phyloP scores from a whole-genome alignment of 306 rosid genomes.

The Alnus rubra region DNA sequence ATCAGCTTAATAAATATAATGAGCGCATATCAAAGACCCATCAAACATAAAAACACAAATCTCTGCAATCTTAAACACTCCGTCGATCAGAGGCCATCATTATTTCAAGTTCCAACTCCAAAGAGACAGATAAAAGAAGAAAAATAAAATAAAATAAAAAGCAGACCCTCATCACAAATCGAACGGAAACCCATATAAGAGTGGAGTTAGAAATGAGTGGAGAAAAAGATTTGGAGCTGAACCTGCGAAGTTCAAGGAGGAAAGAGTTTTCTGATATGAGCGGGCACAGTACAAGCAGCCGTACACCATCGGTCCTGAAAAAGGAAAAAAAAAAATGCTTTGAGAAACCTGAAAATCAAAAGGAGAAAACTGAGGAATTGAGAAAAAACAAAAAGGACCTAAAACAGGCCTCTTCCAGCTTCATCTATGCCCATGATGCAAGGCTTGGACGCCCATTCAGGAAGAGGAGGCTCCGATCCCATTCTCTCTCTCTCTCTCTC shows the following conservation, averaged over 20 bases:
- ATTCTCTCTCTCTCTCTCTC: slow-evolving; percentile 12
- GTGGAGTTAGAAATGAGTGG: neutral
- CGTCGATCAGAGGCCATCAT: neutral
- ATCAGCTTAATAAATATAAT: neutral
- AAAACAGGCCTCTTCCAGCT: slow-evolving; percentile 96
- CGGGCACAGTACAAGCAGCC: slow-evolving; percentile 77
- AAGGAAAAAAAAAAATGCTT: neutral
- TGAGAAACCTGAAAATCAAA: neutral
- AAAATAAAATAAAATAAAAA: neutral
- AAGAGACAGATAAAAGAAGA: neutral
- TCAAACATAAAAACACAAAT: neutral
- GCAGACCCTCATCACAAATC: neutral
- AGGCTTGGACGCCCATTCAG: slow-evolving; percentile 69
- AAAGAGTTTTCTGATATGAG: slow-evolving; percentile 66
- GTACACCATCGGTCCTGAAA: slow-evolving; percentile 84
- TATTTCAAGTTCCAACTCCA: neutral
- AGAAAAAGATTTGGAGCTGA: slow-evolving; percentile 1
- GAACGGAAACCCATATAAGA: neutral
- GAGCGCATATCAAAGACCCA: slow-evolving; percentile 5
- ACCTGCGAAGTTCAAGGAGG: slow-evolving; percentile 87
- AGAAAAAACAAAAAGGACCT: slow-evolving; percentile 38
- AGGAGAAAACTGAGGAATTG: neutral
- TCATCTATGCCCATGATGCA: slow-evolving; percentile 93
- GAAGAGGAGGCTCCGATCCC: slow-evolving; percentile 49
- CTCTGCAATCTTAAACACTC: too few relatives aligned